Evolutionary conservation across 2,329 filamentous ascomycete genomes (phyloP).

Genomic region (Aschersonia sp.): DNA sequence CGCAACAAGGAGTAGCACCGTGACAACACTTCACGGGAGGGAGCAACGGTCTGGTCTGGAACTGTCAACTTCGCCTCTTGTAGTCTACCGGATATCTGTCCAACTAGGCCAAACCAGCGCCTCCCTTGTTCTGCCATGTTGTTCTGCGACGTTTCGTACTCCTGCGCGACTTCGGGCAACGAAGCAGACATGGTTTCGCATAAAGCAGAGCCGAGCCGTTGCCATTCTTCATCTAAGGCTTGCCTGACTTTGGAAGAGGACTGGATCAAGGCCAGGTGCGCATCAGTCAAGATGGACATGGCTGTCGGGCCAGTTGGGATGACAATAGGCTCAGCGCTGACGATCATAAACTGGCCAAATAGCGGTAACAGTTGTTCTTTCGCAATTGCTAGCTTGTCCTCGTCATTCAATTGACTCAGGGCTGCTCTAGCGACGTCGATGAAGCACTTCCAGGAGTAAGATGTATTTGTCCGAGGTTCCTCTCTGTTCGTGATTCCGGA

Average conservation of each 20-base stretch:
- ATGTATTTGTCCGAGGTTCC: slow-evolving; percentile 55
- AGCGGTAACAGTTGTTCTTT: slow-evolving; percentile 38
- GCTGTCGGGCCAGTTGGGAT: slow-evolving; percentile 19
- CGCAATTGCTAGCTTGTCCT: slow-evolving; percentile 30
- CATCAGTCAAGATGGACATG: slow-evolving; percentile 27
- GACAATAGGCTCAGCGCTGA: slow-evolving; percentile 20
- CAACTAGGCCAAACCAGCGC: slow-evolving; percentile 51
- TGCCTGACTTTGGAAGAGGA: slow-evolving; percentile 27
- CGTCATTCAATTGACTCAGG: slow-evolving; percentile 26
- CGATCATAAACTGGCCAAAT: slow-evolving; percentile 38
- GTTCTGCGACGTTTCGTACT: slow-evolving; percentile 59
- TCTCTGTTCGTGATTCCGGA: slow-evolving; percentile 60
- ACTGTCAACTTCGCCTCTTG: slow-evolving; percentile 5
- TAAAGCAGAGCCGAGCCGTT: slow-evolving; percentile 44
- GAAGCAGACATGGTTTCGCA: slow-evolving; percentile 56
- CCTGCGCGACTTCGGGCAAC: slow-evolving; percentile 67
- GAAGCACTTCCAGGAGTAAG: slow-evolving; percentile 63
- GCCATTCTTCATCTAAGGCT: slow-evolving; percentile 46
- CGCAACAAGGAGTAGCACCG: slow-evolving; percentile 28
- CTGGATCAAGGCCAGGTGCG: slow-evolving; percentile 28
- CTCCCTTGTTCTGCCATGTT: slow-evolving; percentile 49
- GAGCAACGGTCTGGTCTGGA: slow-evolving; percentile 14
- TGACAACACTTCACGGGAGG: slow-evolving; percentile 15
- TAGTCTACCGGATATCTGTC: slow-evolving; percentile 25
- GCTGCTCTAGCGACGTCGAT: slow-evolving; percentile 47